Base-by-base conservation (phyloP, 495 filamentous ascomycete genomes). In the Daldinia concentrica region DNA sequence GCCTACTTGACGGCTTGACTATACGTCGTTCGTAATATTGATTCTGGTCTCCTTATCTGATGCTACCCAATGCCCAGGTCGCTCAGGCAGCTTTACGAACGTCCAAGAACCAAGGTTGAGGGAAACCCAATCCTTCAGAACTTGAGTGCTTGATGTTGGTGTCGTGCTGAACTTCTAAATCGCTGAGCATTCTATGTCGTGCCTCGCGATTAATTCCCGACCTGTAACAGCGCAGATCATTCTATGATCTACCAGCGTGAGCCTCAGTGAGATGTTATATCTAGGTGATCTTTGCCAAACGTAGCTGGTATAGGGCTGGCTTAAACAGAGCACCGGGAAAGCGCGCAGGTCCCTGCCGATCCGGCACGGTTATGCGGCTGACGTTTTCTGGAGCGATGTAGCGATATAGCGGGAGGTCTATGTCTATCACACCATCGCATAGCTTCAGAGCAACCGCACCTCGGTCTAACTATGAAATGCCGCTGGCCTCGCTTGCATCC, bases 281-380 rank as follows among this genome's bases (percentile, higher is more conserved):
- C 11, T 26, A 58, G 65, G 27, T 64, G 64, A 72, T 68, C 43
- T 60, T 60, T 60, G 17, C 64, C 56, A 6, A 56, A 26, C 54
- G 2, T 22, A 67, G 54, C 48, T 43, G 36, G 19, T 37, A 60
- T 64, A 68, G 17, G 69, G 64, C 64, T 72, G 55, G 41, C 15
- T 48, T 50, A 27, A 54, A 24, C 54, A 32, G 55, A 37, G 11
- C 39, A 14, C 64, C 48, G 32, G 50, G 54, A 37, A 37, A 48
- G 22, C 37, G 45, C 48, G 50, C 39, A 24, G 41, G 55, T 32
- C 60, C 64, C 64, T 65, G 69, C 37, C 65, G 70, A 68, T 69
- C 65, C 32, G 61, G 50, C n/a, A 66, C 36, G 50, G n/a, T 48
- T 27, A 64, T 73, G 70, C 70, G 70, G 70, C 70, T 73, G 30